Evolutionary conservation across 805 yeast genomes (phyloP), one percentile per base, ranked within the genome.

Genomic region (Cyberlindnera americana): DNA sequence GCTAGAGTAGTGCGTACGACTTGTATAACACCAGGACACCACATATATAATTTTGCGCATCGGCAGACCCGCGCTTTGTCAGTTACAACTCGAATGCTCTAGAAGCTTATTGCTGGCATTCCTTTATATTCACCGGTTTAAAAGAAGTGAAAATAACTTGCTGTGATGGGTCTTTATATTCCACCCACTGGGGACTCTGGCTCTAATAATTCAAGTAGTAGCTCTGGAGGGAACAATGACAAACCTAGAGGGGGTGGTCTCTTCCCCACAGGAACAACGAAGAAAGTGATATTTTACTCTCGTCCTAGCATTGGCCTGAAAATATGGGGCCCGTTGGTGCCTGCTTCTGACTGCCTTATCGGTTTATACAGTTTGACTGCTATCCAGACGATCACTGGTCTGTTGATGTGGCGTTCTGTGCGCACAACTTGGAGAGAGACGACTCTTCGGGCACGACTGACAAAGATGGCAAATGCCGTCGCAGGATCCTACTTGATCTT

Each of bases 241-340:
- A 31, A 31, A 19, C 21, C 34, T 4, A 19, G 26, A 15, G 34
- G 34, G 10, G n/a, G n/a, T n/a, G n/a, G n/a, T n/a, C 14, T 31
- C 19, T 31, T 31, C 34, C 34, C 35, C 29, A 15, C 30, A 18
- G 38, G 43, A 2, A 5, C 36, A 3, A 30, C 37, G 16, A 30
- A 22, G n/a, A 46, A 41, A 38, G 27, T 37, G 19, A 24, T 29
- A 2, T 52, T 53, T 32, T 44, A 60, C 37, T 60, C 67, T 31
- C 61, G 73, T 44, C 89, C 89, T 3, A 73, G 77, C 37, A 55
- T 78, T 17, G 87, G 86, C 0, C 64, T 81, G 37, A 63, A 65
- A 46, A 50, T 78, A 24, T 78, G 86, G 81, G 85, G 89, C 1
- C 88, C 88, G 0, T 56, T 83, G 17, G 81, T 78, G 1, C 91